Base-by-base conservation (phyloP, 352 stramenopile genomes). In the Globisporangium cystogenes region DNA sequence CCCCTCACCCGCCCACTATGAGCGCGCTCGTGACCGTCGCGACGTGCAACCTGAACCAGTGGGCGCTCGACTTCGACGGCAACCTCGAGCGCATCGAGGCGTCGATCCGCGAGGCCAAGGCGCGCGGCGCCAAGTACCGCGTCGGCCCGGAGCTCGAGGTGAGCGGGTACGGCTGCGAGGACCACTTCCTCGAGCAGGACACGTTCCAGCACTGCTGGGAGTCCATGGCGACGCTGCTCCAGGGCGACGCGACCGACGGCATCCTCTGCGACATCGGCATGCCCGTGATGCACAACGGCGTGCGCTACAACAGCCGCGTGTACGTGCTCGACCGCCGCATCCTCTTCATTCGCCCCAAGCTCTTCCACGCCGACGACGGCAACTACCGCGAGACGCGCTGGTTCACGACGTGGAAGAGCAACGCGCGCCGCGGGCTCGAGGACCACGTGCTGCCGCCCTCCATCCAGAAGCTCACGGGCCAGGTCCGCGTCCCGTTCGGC, bases 1-100 rank as follows among this genome's bases (percentile, higher is more conserved):
- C 31, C 14, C 29, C 24, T 12, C n/a, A 15, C 46, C 20, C 33
- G 18, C 12, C 11, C 26, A 92, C 27, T 18, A 52, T 95, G 82
- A 93, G 74, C 60, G 62, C 82, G 27, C 70, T 96, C 33, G 82
- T 98, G 57, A 98, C 91, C 27, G 79, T 99, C 20, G 95, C 97
- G 44, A 98, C 97, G 35, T 99, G 96, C 76, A 99, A 98, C 64
- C 79, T 99, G 45, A 99, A 99, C 78, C 96, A 99, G 74, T 99
- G 96, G 96, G 91, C 96, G 35, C 76, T 99, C 48, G 96, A 99
- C 74, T 99, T 99, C 79, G 92, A 98, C 68, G 96, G 96, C 27
- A 99, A 99, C 71, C 61, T 98, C 21, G 68, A 95, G 59, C 90
- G 96, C 42, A 96, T 96, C 64, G 58, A 94, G 26, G 46, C 64